phyloP scores from a whole-genome alignment of 2,329 filamentous ascomycete genomes.

The Aspergillus luchuensis region DNA sequence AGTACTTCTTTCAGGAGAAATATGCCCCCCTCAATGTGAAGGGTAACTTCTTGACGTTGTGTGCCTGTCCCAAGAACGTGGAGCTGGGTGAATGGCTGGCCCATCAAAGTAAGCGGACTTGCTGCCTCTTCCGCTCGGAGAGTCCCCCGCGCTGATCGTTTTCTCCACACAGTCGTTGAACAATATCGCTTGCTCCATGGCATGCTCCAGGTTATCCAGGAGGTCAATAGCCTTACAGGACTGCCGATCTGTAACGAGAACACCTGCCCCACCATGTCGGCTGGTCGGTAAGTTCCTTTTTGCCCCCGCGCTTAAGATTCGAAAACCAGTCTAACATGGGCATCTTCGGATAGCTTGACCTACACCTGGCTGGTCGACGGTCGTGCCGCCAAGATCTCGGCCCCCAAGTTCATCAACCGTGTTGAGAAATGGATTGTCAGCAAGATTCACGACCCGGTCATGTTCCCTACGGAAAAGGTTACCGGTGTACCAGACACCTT shows the following conservation, averaged over 20 bases:
- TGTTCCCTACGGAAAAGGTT: constrained; percentile 85
- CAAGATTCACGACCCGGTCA: constrained; percentile 85
- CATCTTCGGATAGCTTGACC: constrained; percentile 65
- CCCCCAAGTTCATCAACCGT: constrained; percentile 88
- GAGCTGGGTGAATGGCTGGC: constrained; percentile 95
- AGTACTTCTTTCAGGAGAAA: constrained; percentile 56
- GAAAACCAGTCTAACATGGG: constrained; percentile 19
- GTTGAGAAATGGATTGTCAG: constrained; percentile 97
- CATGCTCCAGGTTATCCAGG: constrained; percentile 85
- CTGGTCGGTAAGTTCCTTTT: constrained; percentile 71
- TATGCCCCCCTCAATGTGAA: constrained; percentile 84
- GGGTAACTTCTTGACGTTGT: constrained; percentile 96
- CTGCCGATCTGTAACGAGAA: constrained; percentile 79
- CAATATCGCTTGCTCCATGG: constrained; percentile 87
- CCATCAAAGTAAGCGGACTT: constrained; percentile 71
- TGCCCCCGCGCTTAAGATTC: background rate
- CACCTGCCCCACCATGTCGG: constrained; percentile 89
- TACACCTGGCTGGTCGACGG: constrained; percentile 95
- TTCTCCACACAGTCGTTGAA: constrained; percentile 69
- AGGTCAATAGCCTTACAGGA: constrained; percentile 75
- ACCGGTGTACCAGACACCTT: constrained; percentile 60
- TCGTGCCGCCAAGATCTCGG: constrained; percentile 86
- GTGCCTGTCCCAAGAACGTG: constrained; percentile 87
- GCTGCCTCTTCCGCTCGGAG: background rate
- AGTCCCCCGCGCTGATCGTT: background rate